These are phyloP conservation scores for Sarocladiaceae sp. DNA, from an alignment of 2,329 filamentous ascomycete species.

Conservation along the genomic window DNA sequence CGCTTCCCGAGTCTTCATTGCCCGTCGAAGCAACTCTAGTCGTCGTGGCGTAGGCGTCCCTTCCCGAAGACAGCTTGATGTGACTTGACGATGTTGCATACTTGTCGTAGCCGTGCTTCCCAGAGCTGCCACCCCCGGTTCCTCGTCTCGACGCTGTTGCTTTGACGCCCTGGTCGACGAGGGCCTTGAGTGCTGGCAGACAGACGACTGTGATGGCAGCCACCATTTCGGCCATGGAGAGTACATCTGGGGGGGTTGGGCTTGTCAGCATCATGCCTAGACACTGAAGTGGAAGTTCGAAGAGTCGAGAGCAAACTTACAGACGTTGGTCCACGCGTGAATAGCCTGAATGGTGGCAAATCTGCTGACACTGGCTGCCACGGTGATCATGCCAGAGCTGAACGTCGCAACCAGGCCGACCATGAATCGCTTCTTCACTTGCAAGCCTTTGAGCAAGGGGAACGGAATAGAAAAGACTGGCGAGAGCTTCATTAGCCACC, in stretches of 20 bases:
- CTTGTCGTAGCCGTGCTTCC: not conserved
- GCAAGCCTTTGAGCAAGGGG: slow-evolving; percentile 13
- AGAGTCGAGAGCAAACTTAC: slow-evolving; percentile 11
- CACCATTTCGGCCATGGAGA: slow-evolving; percentile 16
- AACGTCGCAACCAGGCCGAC: slow-evolving; percentile 14
- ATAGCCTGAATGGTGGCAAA: slow-evolving; percentile 16
- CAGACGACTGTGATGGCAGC: slow-evolving; percentile 17
- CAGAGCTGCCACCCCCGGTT: slow-evolving; percentile 3
- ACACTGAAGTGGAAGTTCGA: not conserved
- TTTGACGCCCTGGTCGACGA: slow-evolving; percentile 13
- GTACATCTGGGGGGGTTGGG: slow-evolving; percentile 12
- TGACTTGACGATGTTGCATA: slow-evolving; percentile 12
- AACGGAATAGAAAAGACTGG: slow-evolving; percentile 17
- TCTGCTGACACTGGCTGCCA: slow-evolving; percentile 15
- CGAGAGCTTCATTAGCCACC: not conserved
- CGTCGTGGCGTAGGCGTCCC: slow-evolving; percentile 13
- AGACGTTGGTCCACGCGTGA: slow-evolving; percentile 16
- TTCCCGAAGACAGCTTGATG: slow-evolving; percentile 16
- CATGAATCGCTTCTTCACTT: slow-evolving; percentile 14
- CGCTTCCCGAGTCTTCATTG: slow-evolving; percentile 13
- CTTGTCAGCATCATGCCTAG: not conserved
- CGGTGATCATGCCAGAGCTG: slow-evolving; percentile 14
- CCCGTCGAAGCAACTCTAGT: slow-evolving; percentile 11
- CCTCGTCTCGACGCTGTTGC: slow-evolving; percentile 2
- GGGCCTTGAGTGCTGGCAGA: slow-evolving; percentile 16